Evolutionary conservation across 2,329 filamentous ascomycete species (phyloP).

Genomic region (Lachnellula subtilissima): DNA sequence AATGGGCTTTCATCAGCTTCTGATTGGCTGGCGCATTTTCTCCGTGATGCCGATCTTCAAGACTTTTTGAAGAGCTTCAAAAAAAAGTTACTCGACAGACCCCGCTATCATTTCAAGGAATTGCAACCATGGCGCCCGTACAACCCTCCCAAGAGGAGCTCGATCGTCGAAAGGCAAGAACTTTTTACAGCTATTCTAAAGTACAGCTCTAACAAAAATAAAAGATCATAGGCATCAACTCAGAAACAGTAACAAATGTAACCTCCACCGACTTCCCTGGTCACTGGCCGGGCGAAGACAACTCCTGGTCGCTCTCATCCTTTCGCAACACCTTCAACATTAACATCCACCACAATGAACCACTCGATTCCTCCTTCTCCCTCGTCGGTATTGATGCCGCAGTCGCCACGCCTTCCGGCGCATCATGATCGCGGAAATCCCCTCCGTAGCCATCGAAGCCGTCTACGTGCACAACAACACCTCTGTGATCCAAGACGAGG

Average conservation of each 20-base stretch:
- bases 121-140: conserved; percentile 39
- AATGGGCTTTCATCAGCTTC: neutral
- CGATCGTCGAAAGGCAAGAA: conserved; percentile 54
- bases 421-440: conserved; percentile 91
- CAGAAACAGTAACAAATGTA: conserved; percentile 86
- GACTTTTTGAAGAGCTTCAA: neutral
- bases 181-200: neutral
- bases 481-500: conserved; percentile 95
- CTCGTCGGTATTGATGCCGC: conserved; percentile 87
- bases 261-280: conserved; percentile 88
- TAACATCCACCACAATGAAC: conserved; percentile 78
- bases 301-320: conserved; percentile 69
- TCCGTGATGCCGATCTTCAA: neutral
- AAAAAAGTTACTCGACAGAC: conserved; percentile 16
- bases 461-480: conserved; percentile 96
- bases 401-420: conserved; percentile 92
- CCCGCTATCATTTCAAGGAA: conserved; percentile 14
- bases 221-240: conserved; percentile 79
- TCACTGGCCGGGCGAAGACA: conserved; percentile 84
- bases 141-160: conserved; percentile 51
- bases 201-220: neutral
- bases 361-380: conserved; percentile 78
- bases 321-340: conserved; percentile 70
- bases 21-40: conserved; percentile 1
- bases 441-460: conserved; percentile 87